Base-by-base conservation (phyloP, 2,329 filamentous ascomycete genomes). In the Colletotrichum somersetense region DNA sequence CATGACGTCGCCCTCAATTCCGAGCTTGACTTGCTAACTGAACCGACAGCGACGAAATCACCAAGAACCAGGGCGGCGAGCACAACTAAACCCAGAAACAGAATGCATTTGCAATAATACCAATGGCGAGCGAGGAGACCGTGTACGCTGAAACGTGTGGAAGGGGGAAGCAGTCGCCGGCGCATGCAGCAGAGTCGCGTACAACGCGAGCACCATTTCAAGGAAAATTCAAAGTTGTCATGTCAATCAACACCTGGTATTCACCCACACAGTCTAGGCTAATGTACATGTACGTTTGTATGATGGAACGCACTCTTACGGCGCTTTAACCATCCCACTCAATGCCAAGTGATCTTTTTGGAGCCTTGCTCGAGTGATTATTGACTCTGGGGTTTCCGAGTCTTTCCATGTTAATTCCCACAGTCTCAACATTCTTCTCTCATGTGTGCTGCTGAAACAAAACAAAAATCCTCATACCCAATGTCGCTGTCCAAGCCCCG, bases 11-110 rank as follows among this genome's bases (percentile, higher is more conserved):
- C 14, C 38, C 10, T 44, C 50, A 20, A 26, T n/a, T 46, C 44
- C 26, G n/a, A 48, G 26, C 35, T 53, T 50, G 20, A 23, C 46
- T 48, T 59, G 33, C 70, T 72, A 50, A 72, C 59, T 20, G 63
- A 66, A 44, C 72, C 59, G 50, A 73, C 78, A 96, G 93, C 80
- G 91, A 96, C 78, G 91, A 94, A 75, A 86, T 96, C 78, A 93
- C 92, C 82, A 91, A 89, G 83, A 86, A 90, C 62, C 89, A 92
- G 83, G 89, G 90, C 75, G 91, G 91, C 80, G 91, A 94, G 85
- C 81, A 88, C 75, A 89, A 90, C 82, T 90, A 88, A 82, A 73
- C 35, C 42, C 30, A 33, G 40, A 40, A 6, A n/a, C 20, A 62
- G 30, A 40, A 53, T 30, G 46, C 50, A 71, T 42, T 55, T 42